Percentiles rank a stretch among this genome's conserved stretches.
Evolutionary conservation across 139 green algal species (phyloP).

Genomic region (Chlamydomonas schloesseri): DNA sequence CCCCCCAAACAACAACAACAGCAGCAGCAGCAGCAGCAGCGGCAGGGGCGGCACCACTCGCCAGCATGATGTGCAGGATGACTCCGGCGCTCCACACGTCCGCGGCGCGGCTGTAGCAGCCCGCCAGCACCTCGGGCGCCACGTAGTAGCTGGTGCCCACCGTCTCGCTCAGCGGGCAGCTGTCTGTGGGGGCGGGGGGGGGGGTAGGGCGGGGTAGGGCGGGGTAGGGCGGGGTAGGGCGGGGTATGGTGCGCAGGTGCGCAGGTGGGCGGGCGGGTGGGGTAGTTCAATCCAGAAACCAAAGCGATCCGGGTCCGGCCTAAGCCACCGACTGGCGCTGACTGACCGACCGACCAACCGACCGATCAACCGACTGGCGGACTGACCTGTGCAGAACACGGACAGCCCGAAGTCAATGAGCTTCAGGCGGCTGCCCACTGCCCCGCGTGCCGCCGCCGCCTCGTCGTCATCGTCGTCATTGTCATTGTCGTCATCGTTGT

Average conservation of each 20-base stretch:
- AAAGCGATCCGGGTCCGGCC: too few species aligned
- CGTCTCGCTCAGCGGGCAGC: constrained; percentile 43
- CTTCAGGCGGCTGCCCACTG: constrained; percentile 53
- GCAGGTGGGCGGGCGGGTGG: too few species aligned
- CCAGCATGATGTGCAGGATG: constrained; percentile 75
- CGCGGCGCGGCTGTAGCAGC: not conserved
- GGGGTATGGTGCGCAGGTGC: too few species aligned
- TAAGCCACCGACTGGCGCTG: too few species aligned
- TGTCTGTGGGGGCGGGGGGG: not conserved
- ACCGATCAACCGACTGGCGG: too few species aligned
- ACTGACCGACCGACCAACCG: too few species aligned
- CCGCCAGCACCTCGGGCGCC: constrained; percentile 60
- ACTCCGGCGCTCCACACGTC: constrained; percentile 71
- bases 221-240: too few species aligned
- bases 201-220: too few species aligned
- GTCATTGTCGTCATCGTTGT: not conserved
- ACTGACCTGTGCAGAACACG: constrained; percentile 51
- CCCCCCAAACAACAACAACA: too few species aligned
- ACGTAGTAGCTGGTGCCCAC: constrained; percentile 78
- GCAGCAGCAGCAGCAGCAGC: too few species aligned
- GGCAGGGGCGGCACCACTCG: not conserved
- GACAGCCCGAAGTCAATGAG: constrained; percentile 73
- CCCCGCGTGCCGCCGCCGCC: not conserved
- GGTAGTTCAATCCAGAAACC: too few species aligned
- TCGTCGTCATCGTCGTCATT: too few species aligned